A percentile compares a stretch with the other conserved stretches of the same genome.
phyloP scores from a whole-genome alignment of 495 filamentous ascomycete genomes.

The Jackrogersella minutella region DNA sequence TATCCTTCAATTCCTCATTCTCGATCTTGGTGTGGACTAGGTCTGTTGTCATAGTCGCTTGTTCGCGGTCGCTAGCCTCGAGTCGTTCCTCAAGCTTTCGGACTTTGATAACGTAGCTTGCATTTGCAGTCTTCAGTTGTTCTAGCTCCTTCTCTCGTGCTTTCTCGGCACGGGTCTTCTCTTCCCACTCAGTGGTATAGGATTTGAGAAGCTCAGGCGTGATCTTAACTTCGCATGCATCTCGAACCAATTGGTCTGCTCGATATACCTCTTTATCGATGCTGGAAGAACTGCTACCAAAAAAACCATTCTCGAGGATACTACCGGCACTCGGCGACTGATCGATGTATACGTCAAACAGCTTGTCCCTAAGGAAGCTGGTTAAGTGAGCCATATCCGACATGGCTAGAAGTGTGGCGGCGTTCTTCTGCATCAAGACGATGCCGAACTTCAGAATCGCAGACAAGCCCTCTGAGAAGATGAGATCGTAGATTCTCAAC shows the following conservation, averaged over 20 bases:
- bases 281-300: conserved; percentile 82
- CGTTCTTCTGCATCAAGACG: conserved; percentile 94
- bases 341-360: conserved; percentile 98
- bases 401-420: conserved; percentile 78
- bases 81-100: conserved; percentile 85
- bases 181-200: conserved; percentile 92
- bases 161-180: conserved; percentile 77
- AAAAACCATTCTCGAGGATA: conserved; percentile 95
- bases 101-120: conserved; percentile 71
- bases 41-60: conserved; percentile 89
- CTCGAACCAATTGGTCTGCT: conserved; percentile 89
- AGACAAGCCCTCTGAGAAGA: conserved; percentile 92
- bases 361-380: conserved; percentile 85
- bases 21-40: conserved; percentile 91
- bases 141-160: conserved; percentile 88
- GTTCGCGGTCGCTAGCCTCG: conserved; percentile 90
- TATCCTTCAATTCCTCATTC: conserved; percentile 86
- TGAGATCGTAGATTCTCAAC: conserved; percentile 94
- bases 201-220: conserved; percentile 77
- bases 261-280: conserved; percentile 95
- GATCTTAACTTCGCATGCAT: conserved; percentile 90
- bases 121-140: conserved; percentile 68
- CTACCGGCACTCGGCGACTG: conserved; percentile 84
- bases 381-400: conserved; percentile 89
- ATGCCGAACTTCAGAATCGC: conserved; percentile 93